These are phyloP conservation scores for Hypholoma fasciculare DNA, from an alignment of 768 basidiomycete species.

Conservation along the genomic window DNA sequence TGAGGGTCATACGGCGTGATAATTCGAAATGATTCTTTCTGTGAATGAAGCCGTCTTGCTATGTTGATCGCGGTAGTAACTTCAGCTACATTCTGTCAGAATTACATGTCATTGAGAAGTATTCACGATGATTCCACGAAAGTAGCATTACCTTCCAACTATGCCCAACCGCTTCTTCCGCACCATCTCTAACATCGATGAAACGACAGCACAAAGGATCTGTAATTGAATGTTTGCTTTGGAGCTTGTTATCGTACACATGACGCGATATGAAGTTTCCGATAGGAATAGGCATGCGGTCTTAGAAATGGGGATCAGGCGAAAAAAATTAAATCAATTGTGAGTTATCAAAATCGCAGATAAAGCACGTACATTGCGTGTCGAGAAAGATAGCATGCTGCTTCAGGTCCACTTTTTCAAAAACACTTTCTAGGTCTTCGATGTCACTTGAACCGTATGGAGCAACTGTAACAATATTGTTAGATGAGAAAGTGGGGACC, in stretches of 20 bases:
- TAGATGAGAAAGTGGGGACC: neutral
- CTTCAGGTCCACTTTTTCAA: constrained; percentile 55
- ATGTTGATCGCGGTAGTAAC: constrained; percentile 45
- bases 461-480: constrained; percentile 48
- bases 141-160: constrained; percentile 37
- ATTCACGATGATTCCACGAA: too few relatives aligned
- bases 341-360: neutral
- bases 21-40: constrained; percentile 49
- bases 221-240: constrained; percentile 42
- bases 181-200: constrained; percentile 45
- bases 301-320: constrained; percentile 13
- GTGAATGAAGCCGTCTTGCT: constrained; percentile 39
- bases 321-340: neutral
- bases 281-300: constrained; percentile 68
- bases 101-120: neutral
- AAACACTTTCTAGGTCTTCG: constrained; percentile 53
- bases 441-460: constrained; percentile 62
- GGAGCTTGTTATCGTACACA: constrained; percentile 55
- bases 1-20: constrained; percentile 81
- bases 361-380: constrained; percentile 54
- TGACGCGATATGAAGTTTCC: constrained; percentile 59
- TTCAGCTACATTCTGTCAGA: constrained; percentile 53
- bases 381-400: constrained; percentile 46
- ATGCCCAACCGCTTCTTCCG: constrained; percentile 27
- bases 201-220: constrained; percentile 50